These are phyloP conservation scores for Pythium monospermum DNA, from an alignment of 352 stramenopile genomes.

Conservation along the genomic window DNA sequence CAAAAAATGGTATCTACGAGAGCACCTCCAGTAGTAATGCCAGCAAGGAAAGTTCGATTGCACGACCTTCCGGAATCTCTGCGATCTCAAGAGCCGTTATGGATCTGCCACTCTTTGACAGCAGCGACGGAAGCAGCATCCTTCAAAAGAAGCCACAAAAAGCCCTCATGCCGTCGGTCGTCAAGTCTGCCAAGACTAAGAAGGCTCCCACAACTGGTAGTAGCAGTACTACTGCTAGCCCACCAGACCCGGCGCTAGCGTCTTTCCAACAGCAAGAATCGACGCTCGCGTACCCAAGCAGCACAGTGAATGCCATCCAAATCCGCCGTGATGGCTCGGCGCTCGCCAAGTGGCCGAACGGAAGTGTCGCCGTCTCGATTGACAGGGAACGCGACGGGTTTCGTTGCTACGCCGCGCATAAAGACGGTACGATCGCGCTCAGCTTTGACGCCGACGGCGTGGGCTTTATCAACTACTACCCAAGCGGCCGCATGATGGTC, in stretches of 20 bases:
- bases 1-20: too few relatives aligned
- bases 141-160: conserved; percentile 33
- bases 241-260: background rate
- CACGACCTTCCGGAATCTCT: conserved; percentile 19
- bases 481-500: conserved; percentile 64
- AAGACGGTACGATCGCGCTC: conserved; percentile 56
- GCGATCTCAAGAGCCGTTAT: conserved; percentile 47
- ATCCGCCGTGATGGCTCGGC: conserved; percentile 59
- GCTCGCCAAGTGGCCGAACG: conserved; percentile 60
- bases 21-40: too few relatives aligned
- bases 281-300: conserved; percentile 38
- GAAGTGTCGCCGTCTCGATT: conserved; percentile 58
- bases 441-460: conserved; percentile 64
- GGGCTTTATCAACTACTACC: conserved; percentile 76
- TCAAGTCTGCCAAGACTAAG: background rate
- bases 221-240: too few relatives aligned
- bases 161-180: too few relatives aligned
- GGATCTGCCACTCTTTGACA: conserved; percentile 42
- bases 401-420: conserved; percentile 64
- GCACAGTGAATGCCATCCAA: conserved; percentile 41
- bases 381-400: conserved; percentile 59
- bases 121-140: conserved; percentile 26
- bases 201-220: too few relatives aligned
- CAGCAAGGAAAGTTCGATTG: too few relatives aligned
- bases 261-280: conserved; percentile 38